Evolutionary conservation across 306 rosid species (phyloP), one percentile per base, ranked within the genome.

Genomic region (Gastrolobium villosum): DNA sequence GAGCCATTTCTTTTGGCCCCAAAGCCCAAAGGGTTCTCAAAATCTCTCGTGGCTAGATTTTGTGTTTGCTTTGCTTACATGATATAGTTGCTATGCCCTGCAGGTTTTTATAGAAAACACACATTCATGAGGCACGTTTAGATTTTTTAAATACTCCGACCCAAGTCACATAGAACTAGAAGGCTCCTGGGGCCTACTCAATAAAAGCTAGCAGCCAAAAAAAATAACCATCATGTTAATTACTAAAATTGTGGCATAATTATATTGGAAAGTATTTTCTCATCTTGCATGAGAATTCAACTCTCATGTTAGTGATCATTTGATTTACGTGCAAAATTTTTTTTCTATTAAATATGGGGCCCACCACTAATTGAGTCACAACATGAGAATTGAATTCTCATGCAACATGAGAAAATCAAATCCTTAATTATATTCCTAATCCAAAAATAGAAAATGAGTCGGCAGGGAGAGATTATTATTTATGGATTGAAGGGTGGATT

Each of bases 31-130:
- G 46, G 34, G 45, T 37, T 49, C 40, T 7, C 70, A n/a, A 67
- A 32, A 28, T 5, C 44, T 28, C 43, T 20, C n/a, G 37, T n/a
- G 7, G 1, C 26, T 43, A 41, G 34, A 3, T 48, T 62, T 31
- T 75, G 41, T 52, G 60, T 39, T n/a, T 46, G 6, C 61, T 13
- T 13, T 77, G 49, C 32, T 70, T 56, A 66, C 14, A 6, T 77
- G 50, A 4, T 10, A 32, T 40, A 6, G 14, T 68, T 35, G 20
- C 35, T 7, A 80, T 14, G 28, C 13, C 26, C 11, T 59, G 64
- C 49, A 45, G 75, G 78, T 59, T 67, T 81, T 45, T 81, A 81
- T 66, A 74, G 56, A 66, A 46, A 37, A n/a, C 46, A 62, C 52
- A 49, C 7, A 2, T 11, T 7, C n/a, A 26, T 3, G 26, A 70